A percentile compares a stretch with the other conserved stretches of the same genome.
Evolutionary conservation across 2,329 filamentous ascomycete species (phyloP).

Genomic region (Xenoacremonium recifei): DNA sequence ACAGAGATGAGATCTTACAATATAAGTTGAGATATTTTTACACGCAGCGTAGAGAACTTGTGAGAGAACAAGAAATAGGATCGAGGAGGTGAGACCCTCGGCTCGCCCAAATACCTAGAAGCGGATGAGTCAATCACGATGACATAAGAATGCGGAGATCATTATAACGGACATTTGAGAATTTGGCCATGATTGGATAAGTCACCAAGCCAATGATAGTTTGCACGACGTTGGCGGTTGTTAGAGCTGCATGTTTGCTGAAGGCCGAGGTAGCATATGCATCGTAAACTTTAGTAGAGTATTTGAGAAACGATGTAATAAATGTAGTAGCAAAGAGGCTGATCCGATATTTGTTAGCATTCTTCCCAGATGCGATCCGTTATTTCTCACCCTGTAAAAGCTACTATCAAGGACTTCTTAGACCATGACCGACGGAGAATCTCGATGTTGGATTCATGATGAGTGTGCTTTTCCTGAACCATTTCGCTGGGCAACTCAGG

Average conservation of each 20-base stretch:
- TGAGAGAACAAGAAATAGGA: conserved; percentile 36
- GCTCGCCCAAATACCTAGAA: conserved; percentile 51
- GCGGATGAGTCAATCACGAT: neutral
- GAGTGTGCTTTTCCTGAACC: conserved; percentile 1
- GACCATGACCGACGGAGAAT: conserved; percentile 25
- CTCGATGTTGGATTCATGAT: conserved; percentile 11
- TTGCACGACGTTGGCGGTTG: conserved; percentile 47
- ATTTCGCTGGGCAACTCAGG: conserved; percentile 10
- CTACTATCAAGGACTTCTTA: conserved; percentile 20
- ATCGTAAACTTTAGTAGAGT: conserved; percentile 31
- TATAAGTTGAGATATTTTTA: conserved; percentile 51
- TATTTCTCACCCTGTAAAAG: conserved; percentile 18
- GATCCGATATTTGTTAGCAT: neutral
- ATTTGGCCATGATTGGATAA: conserved; percentile 59
- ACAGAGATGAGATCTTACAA: conserved; percentile 27
- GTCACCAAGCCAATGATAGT: conserved; percentile 50
- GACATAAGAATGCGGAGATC: conserved; percentile 1
- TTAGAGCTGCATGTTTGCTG: conserved; percentile 46
- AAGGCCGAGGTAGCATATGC: conserved; percentile 38
- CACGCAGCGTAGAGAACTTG: conserved; percentile 58
- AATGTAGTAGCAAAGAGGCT: conserved; percentile 32
- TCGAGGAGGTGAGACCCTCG: conserved; percentile 46
- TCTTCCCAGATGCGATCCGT: neutral
- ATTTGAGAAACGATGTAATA: conserved; percentile 29
- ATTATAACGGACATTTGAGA: conserved; percentile 55